Conservation (phyloP, 2,329 filamentous ascomycete genomes). For the Verticillium zaregamsianum region DNA sequence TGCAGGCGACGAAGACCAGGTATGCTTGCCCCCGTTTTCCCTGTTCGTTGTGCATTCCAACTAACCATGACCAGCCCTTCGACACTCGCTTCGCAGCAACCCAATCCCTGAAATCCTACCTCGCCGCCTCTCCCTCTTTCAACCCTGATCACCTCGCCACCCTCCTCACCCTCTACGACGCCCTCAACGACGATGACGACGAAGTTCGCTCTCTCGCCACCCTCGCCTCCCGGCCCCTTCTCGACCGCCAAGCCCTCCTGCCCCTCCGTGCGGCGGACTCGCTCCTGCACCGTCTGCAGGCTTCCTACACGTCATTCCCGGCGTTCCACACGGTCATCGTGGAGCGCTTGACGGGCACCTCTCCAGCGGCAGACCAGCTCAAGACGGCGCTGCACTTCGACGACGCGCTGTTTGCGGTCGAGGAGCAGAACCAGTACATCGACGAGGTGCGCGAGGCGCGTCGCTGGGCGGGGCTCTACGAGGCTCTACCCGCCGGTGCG, state of each 20-base stretch:
- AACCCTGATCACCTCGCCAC: slow-evolving; percentile 43
- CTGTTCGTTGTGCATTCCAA: not conserved
- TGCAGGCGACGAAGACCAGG: slow-evolving; percentile 44
- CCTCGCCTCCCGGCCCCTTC: slow-evolving; percentile 38
- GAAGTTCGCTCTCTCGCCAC: slow-evolving; percentile 71
- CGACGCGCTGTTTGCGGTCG: slow-evolving; percentile 73
- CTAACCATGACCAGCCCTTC: slow-evolving; percentile 44
- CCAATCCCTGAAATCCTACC: slow-evolving; percentile 50
- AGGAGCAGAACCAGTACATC: slow-evolving; percentile 92
- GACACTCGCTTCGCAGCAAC: slow-evolving; percentile 60
- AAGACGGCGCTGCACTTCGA: slow-evolving; percentile 46
- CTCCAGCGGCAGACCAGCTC: slow-evolving; percentile 30
- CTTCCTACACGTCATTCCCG: slow-evolving; percentile 24
- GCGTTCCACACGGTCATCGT: slow-evolving; percentile 37
- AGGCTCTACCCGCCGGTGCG: slow-evolving; percentile 14
- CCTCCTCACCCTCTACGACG: slow-evolving; percentile 67
- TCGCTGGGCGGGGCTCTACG: slow-evolving; percentile 59
- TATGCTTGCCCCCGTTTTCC: slow-evolving; percentile 20
- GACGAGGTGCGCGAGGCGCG: slow-evolving; percentile 73
- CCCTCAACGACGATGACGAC: slow-evolving; percentile 86
- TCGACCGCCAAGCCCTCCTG: slow-evolving; percentile 40
- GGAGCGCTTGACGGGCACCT: slow-evolving; percentile 36
- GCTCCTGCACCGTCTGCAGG: slow-evolving; percentile 39
- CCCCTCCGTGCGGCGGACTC: slow-evolving; percentile 42
- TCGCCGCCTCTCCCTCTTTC: slow-evolving; percentile 20